Conservation (phyloP, 202 grass and related monocot genomes). For the Panicum hallii region DNA sequence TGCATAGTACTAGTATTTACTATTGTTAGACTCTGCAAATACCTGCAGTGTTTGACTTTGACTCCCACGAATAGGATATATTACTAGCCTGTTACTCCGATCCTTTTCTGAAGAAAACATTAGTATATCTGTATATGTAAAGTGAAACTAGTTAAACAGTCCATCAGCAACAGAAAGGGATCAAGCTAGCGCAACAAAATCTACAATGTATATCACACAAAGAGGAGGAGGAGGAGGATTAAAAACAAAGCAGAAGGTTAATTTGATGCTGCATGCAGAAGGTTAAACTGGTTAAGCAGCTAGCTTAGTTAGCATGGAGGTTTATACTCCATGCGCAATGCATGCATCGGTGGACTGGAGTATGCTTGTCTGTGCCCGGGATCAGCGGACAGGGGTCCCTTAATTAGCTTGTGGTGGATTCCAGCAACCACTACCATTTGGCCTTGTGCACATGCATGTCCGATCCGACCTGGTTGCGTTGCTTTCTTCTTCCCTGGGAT, state of each 20-base stretch:
- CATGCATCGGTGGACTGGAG: neutral
- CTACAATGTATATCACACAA: neutral
- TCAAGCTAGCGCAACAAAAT: neutral
- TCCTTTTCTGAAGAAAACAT: neutral
- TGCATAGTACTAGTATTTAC: neutral
- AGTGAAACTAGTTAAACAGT: neutral
- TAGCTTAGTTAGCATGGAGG: conserved; percentile 26
- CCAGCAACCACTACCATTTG: conserved; percentile 24
- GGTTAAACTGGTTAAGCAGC: neutral
- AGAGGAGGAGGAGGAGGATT: neutral
- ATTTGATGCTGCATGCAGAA: conserved; percentile 2
- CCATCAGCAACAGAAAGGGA: neutral
- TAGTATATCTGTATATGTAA: neutral
- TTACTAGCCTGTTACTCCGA: neutral
- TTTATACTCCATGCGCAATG: conserved; percentile 29
- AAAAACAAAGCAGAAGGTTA: conserved; percentile 12
- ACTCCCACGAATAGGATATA: conserved; percentile 2
- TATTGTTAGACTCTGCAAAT: neutral
- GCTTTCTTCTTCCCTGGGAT: neutral
- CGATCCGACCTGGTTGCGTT: conserved; percentile 39
- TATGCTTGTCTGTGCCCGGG: conserved; percentile 43
- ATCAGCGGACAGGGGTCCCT: conserved; percentile 53
- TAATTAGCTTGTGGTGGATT: conserved; percentile 3
- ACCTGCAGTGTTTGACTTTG: conserved; percentile 21
- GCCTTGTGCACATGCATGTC: conserved; percentile 41